A percentile compares a stretch with the other conserved stretches of the same genome.
These are phyloP conservation scores for Acacia crassicarpa DNA, from an alignment of 306 rosid genomes.

Conservation along the genomic window DNA sequence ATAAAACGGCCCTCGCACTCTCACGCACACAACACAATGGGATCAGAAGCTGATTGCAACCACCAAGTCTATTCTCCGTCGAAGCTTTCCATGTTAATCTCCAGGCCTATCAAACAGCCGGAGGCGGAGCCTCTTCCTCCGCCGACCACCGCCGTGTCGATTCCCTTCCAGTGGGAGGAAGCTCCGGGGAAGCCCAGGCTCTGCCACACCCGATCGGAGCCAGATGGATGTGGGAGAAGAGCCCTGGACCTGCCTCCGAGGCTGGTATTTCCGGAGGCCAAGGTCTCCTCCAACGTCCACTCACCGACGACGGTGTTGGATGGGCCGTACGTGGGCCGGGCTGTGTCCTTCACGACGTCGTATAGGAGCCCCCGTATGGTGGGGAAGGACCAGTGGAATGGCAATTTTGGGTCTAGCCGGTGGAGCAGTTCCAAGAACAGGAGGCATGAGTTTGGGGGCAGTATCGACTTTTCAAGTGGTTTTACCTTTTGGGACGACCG, in stretches of 20 bases:
- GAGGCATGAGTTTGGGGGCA: slow-evolving; percentile 40
- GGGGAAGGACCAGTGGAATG: slow-evolving; percentile 25
- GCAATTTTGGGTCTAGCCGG: slow-evolving; percentile 62
- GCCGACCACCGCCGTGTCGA: slow-evolving; percentile 45
- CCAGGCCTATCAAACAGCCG: slow-evolving; percentile 41
- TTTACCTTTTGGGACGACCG: not conserved
- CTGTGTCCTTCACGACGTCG: slow-evolving; percentile 56
- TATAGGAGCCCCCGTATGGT: slow-evolving; percentile 41
- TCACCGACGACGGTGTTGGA: slow-evolving; percentile 76
- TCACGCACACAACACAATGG: slow-evolving; percentile 17
- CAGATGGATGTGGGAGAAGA: slow-evolving; percentile 22
- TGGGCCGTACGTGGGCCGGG: slow-evolving; percentile 70
- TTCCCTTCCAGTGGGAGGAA: slow-evolving; percentile 95
- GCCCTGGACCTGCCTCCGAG: slow-evolving; percentile 87
- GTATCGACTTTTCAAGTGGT: slow-evolving; percentile 46
- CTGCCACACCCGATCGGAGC: slow-evolving; percentile 34
- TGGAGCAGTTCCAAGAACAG: slow-evolving; percentile 65
- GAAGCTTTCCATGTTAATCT: slow-evolving; percentile 45
- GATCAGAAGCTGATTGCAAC: slow-evolving; percentile 6
- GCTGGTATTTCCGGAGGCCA: slow-evolving; percentile 46
- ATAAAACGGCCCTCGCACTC: not conserved
- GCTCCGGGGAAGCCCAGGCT: slow-evolving; percentile 86
- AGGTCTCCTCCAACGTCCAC: slow-evolving; percentile 37
- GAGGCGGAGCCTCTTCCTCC: slow-evolving; percentile 49
- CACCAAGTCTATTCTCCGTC: slow-evolving; percentile 31